These are phyloP conservation scores for Saturnispora serradocipensis DNA, from an alignment of 805 yeast genomes.

Conservation along the genomic window DNA sequence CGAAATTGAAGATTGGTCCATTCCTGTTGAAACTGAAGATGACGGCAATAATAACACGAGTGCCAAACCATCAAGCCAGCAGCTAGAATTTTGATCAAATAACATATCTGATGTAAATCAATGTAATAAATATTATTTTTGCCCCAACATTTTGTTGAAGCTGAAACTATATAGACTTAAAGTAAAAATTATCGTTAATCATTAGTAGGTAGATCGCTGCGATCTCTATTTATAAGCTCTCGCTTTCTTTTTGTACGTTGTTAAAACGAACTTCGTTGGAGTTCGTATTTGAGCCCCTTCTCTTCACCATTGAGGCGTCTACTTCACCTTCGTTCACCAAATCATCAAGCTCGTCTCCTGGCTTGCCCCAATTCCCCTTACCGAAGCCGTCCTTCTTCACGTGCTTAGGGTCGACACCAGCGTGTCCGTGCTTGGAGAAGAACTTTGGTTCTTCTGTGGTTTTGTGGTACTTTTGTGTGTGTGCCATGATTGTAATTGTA, in stretches of 20 bases:
- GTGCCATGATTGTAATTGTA: constrained; percentile 40
- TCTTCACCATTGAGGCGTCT: constrained; percentile 36
- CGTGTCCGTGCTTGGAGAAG: constrained; percentile 71
- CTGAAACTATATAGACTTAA: not conserved
- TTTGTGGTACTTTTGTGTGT: constrained; percentile 70
- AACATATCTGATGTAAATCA: not conserved
- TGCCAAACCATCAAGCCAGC: not conserved
- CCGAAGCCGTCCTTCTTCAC: constrained; percentile 84
- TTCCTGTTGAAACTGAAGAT: constrained; percentile 75
- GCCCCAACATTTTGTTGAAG: not conserved
- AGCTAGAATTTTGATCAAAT: not conserved
- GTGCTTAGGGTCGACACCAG: constrained; percentile 61
- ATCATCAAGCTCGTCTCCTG: constrained; percentile 68
- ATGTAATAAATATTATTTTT: not conserved
- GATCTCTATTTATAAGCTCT: not conserved
- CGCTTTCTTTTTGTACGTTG: constrained; percentile 16
- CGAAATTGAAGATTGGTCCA: constrained; percentile 93
- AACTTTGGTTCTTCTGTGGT: constrained; percentile 46
- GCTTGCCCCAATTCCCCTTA: constrained; percentile 77
- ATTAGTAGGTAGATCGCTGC: not conserved
- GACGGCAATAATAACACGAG: not conserved
- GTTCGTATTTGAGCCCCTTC: constrained; percentile 44
- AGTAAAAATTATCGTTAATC: not conserved
- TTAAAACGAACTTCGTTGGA: constrained; percentile 30
- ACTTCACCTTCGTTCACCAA: constrained; percentile 51